A percentile compares a stretch with the other conserved stretches of the same genome.
Evolutionary conservation across 73 alveolate genomes (phyloP).

Genomic region (Paramecium caudatum): DNA sequence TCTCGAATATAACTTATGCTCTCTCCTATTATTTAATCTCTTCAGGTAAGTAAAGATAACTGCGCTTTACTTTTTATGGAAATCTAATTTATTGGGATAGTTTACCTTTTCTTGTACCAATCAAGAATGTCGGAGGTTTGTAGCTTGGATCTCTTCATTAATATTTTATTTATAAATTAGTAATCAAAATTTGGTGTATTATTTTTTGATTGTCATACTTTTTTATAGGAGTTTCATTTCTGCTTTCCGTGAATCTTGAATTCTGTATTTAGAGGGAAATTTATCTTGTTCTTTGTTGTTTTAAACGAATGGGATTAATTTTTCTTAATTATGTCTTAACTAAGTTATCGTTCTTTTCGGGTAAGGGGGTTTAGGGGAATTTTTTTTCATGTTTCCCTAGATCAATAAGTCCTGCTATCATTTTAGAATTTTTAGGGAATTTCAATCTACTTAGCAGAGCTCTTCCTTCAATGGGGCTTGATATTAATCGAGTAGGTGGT

Average conservation of each 20-base stretch:
- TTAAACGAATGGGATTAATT: no score
- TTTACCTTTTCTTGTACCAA: slow-evolving; percentile 38
- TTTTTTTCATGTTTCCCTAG: background rate
- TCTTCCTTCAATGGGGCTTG: slow-evolving; percentile 37
- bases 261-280: no score
- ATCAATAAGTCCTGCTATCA: background rate
- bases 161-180: background rate
- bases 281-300: no score
- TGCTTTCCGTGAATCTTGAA: no score
- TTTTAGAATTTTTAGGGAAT: slow-evolving; percentile 15
- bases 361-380: no score
- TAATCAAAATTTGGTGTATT: background rate
- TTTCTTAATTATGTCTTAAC: no score
- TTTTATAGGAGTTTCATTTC: no score
- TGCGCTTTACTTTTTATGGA: slow-evolving; percentile 34
- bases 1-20: slow-evolving; percentile 52
- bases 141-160: slow-evolving; percentile 19
- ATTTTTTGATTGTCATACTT: background rate
- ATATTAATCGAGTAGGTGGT: background rate
- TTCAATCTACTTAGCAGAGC: background rate
- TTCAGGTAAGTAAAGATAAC: slow-evolving; percentile 14
- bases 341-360: no score
- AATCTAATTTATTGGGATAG: background rate
- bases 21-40: slow-evolving; percentile 3
- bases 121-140: background rate